A percentile compares a stretch with the other conserved stretches of the same genome.
Evolutionary conservation across 2,329 filamentous ascomycete species (phyloP).

Genomic region (Stachybotrys chartarum): DNA sequence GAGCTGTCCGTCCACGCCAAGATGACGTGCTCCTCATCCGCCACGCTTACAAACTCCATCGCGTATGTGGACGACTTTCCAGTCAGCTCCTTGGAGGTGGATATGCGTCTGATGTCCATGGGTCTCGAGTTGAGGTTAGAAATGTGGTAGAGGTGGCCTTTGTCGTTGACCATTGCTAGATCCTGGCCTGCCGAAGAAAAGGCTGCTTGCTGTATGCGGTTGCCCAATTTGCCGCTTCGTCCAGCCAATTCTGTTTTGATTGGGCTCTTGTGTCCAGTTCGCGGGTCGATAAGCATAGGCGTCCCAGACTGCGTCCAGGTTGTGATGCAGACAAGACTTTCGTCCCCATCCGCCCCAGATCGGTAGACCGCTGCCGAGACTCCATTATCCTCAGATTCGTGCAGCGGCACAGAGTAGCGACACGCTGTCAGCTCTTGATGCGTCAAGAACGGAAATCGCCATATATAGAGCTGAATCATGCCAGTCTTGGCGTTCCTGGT

Average conservation of each 20-base stretch:
- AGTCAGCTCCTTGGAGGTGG: constrained; percentile 27
- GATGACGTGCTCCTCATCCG: constrained; percentile 28
- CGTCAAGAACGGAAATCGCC: constrained; percentile 27
- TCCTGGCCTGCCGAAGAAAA: constrained; percentile 30
- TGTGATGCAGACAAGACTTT: constrained; percentile 28
- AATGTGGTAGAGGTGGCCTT: constrained; percentile 29
- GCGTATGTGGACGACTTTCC: constrained; percentile 27
- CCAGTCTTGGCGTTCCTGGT: constrained; percentile 25
- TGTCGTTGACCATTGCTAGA: constrained; percentile 32
- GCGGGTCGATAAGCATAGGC: constrained; percentile 30
- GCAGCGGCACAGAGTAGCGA: constrained; percentile 28
- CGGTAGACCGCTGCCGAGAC: constrained; percentile 28
- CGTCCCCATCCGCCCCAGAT: constrained; percentile 21
- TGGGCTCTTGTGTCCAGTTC: constrained; percentile 25
- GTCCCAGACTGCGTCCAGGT: constrained; percentile 35
- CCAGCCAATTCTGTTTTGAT: constrained; percentile 21
- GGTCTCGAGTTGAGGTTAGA: constrained; percentile 29
- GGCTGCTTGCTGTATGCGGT: constrained; percentile 27
- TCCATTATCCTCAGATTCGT: constrained; percentile 33
- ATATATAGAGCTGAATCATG: constrained; percentile 27
- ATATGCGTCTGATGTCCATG: constrained; percentile 26
- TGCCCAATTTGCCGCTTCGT: constrained; percentile 26
- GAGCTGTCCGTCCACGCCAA: constrained; percentile 30
- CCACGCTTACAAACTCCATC: constrained; percentile 28
- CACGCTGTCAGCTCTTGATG: constrained; percentile 27